Base-by-base conservation (phyloP, 2,329 filamentous ascomycete genomes). In the Didymellaceae sp. region DNA sequence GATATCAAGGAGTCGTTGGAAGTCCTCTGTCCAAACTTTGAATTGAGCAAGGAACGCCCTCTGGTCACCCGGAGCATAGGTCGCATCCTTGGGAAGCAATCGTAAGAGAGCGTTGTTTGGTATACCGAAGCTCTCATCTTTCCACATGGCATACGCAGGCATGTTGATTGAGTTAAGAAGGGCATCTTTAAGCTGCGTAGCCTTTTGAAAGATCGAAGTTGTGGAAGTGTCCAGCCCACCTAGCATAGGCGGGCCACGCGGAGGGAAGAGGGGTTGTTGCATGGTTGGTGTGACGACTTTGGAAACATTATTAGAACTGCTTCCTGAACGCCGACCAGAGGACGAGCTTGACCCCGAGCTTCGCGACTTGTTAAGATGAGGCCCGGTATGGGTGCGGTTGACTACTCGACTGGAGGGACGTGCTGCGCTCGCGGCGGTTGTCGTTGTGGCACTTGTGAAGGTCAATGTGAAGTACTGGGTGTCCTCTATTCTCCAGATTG, bases 131-230 rank as follows among this genome's bases (percentile, higher is more conserved):
- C 83, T 87, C 44, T 87, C 84, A 58, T 93, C 89, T 65, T 86
- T 88, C 89, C 89, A 92, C 85, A 91, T 89, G 18, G 87, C 68
- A 34, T 91, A 77, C 17, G 90, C 86, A 0, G 89, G 89, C 66
- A 90, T 85, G 54, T 85, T 82, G 20, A 89, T 89, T 30, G 85
- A 89, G 65, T 91, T 88, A 6, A 93, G 75, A 14, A 92, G 78
- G 1, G 88, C 88, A 66, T 92, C 88, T 69, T 91, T 92, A 76
- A 93, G 84, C 41, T 86, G 78, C 6, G 83, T 84, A 45, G 89
- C 83, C 67, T 91, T 93, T 61, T 89, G 85, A 18, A 91, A 79
- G 10, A 88, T 77, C 0, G 87, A 87, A 0, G 87, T 85, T 2
- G 83, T 78, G 46, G 79, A 80, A 0, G 82, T 78, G n/a, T 79